phyloP scores from a whole-genome alignment of 1,139 yeast genomes.

The Pichia sp. region DNA sequence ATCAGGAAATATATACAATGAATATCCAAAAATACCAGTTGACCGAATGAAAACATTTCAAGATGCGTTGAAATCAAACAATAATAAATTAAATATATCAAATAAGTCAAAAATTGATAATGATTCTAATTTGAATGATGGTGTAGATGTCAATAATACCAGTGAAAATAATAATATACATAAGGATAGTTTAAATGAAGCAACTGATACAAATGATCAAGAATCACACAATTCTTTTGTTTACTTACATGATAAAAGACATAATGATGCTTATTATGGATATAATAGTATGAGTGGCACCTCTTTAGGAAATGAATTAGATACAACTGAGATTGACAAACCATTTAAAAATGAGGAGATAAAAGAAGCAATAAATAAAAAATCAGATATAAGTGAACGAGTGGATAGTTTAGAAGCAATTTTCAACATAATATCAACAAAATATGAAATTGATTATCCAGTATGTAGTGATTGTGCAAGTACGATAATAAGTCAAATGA shows the following conservation, averaged over 20 bases:
- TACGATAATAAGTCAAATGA: conserved; percentile 58
- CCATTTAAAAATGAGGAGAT: conserved; percentile 3
- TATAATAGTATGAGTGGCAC: neutral
- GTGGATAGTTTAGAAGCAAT: conserved; percentile 47
- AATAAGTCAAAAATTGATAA: neutral
- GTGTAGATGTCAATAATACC: neutral
- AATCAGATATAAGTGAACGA: conserved; percentile 30
- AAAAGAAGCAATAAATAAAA: conserved; percentile 25
- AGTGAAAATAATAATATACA: no score
- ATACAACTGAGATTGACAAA: neutral
- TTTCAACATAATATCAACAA: conserved; percentile 58
- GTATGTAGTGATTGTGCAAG: conserved; percentile 83
- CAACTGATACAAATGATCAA: neutral
- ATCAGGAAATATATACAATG: conserved; percentile 28
- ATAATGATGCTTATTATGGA: conserved; percentile 3
- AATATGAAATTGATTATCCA: conserved; percentile 81
- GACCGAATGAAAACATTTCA: conserved; percentile 29
- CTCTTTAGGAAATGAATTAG: neutral
- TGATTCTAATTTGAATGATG: neutral
- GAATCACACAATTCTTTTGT: conserved; percentile 6
- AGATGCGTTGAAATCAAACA: conserved; percentile 21
- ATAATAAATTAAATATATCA: neutral
- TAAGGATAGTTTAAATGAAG: no score
- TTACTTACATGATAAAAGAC: conserved; percentile 10
- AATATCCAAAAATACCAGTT: conserved; percentile 16